Conservation (phyloP, 129 eudicot species). For the Chrysanthemum seticuspe region DNA sequence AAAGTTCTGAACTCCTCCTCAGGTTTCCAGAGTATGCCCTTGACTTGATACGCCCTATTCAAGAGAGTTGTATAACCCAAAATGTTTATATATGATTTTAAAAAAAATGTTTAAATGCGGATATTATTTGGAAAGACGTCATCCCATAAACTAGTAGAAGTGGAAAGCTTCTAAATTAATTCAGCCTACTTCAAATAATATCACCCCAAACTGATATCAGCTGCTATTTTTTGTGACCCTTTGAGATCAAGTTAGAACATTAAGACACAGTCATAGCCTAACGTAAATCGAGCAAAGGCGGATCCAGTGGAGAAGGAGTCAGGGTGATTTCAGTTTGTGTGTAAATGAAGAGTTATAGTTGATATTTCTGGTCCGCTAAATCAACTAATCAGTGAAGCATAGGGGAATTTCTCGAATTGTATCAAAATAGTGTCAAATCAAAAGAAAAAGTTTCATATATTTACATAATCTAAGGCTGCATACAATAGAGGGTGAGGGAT, state of each 20-base stretch:
- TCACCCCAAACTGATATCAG: neutral
- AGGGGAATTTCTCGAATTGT: no score
- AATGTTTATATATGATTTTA: neutral
- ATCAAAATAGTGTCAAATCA: no score
- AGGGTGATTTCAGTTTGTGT: no score
- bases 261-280: neutral
- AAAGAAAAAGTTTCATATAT: no score
- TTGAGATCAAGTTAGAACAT: neutral
- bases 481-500: no score
- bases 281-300: neutral
- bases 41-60: slow-evolving; percentile 54
- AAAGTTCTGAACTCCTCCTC: slow-evolving; percentile 60
- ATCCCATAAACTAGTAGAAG: slow-evolving; percentile 7
- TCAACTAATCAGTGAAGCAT: no score
- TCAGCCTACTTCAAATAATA: neutral
- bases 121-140: neutral
- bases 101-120: neutral
- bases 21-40: slow-evolving; percentile 69
- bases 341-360: no score
- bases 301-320: no score
- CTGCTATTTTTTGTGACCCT: neutral
- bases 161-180: neutral
- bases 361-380: no score
- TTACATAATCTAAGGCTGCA: no score
- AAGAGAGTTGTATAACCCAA: slow-evolving; percentile 12